Conservation (phyloP, 2,329 filamentous ascomycete species). For the Neonectria ditissima region DNA sequence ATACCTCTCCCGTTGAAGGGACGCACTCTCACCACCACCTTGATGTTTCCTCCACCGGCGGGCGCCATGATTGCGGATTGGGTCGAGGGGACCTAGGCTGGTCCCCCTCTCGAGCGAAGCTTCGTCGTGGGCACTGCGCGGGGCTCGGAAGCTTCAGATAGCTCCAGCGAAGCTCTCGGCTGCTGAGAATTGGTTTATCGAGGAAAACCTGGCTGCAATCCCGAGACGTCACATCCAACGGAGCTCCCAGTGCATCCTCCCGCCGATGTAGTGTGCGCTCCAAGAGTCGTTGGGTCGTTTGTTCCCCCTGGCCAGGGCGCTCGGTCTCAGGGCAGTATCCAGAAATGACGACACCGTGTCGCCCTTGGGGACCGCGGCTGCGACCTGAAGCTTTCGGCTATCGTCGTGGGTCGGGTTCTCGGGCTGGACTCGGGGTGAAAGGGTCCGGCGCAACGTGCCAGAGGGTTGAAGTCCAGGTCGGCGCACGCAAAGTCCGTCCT, state of each 20-base stretch:
- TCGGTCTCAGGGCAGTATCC: conserved; percentile 32
- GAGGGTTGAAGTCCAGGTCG: conserved; percentile 29
- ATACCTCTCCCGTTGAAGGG: conserved; percentile 96
- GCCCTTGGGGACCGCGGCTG: conserved; percentile 28
- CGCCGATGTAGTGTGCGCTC: conserved; percentile 28
- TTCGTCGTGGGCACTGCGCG: conserved; percentile 46
- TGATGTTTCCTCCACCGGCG: conserved; percentile 93
- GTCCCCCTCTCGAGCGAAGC: conserved; percentile 48
- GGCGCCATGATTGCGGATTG: conserved; percentile 53
- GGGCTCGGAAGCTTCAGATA: conserved; percentile 32
- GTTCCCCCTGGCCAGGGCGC: conserved; percentile 33
- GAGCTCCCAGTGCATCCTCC: conserved; percentile 42
- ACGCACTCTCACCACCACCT: conserved; percentile 97
- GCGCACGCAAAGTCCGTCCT: conserved; percentile 22
- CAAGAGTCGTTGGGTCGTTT: conserved; percentile 28
- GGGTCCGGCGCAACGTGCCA: conserved; percentile 14
- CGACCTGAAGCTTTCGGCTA: conserved; percentile 16
- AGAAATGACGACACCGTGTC: conserved; percentile 45
- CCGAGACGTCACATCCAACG: conserved; percentile 36
- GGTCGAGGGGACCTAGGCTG: conserved; percentile 51
- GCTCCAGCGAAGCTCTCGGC: conserved; percentile 18
- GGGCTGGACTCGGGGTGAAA: conserved; percentile 17
- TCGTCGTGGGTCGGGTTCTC: conserved; percentile 16
- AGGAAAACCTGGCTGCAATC: conserved; percentile 30
- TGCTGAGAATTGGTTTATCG: conserved; percentile 17